These are phyloP conservation scores for Coprinopsis sp. DNA, from an alignment of 768 basidiomycete genomes.

Conservation along the genomic window DNA sequence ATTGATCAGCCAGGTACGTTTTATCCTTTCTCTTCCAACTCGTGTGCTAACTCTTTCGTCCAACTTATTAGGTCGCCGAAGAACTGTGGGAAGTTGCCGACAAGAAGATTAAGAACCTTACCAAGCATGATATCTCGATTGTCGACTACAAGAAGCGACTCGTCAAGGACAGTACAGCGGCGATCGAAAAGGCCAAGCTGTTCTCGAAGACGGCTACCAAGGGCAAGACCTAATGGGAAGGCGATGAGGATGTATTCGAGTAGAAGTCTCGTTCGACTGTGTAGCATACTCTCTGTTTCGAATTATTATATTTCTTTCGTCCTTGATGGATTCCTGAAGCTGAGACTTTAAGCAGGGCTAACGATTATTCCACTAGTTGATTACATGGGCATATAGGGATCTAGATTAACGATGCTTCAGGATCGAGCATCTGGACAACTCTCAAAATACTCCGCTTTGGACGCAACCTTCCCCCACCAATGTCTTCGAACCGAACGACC, in stretches of 20 bases:
- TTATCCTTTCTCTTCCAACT: background rate
- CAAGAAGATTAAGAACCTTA: constrained; percentile 88
- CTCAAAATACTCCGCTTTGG: too few species aligned
- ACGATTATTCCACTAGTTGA: too few species aligned
- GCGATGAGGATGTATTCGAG: background rate
- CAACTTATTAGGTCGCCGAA: constrained; percentile 83
- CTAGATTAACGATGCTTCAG: too few species aligned
- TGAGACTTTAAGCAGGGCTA: too few species aligned
- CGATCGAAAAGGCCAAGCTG: constrained; percentile 91
- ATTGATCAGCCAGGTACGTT: constrained; percentile 34
- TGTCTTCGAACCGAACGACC: too few species aligned
- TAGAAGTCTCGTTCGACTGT: too few species aligned
- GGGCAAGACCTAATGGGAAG: constrained; percentile 52
- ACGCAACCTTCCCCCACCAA: too few species aligned
- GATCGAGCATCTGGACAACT: too few species aligned
- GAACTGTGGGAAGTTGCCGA: constrained; percentile 99
- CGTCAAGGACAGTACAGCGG: constrained; percentile 72
- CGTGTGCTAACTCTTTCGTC: background rate
- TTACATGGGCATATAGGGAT: too few species aligned
- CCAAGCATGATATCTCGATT: constrained; percentile 87
- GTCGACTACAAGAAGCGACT: constrained; percentile 90
- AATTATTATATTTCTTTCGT: too few species aligned
- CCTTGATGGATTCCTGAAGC: too few species aligned
- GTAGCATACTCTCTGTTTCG: too few species aligned
- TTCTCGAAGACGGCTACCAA: constrained; percentile 80